Base-by-base conservation (phyloP, 2,329 filamentous ascomycete genomes). In the Penicillium capsulatum region DNA sequence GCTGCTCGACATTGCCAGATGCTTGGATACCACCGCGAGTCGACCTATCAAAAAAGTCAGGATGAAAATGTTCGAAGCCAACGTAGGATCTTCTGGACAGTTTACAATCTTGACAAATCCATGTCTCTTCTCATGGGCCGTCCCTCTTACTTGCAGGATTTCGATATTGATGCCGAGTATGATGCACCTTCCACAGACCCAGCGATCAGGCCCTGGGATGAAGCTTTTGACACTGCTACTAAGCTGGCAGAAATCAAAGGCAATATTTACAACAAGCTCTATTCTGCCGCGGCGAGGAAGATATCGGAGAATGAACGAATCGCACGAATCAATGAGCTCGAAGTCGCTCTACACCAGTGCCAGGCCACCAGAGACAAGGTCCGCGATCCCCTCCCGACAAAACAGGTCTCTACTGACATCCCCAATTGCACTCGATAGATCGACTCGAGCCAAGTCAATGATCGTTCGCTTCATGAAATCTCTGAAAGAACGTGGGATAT, bases 31-130 rank as follows among this genome's bases (percentile, higher is more conserved):
- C 48, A 54, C 30, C 47, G 45, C n/a, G 45, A 47, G 10, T 17
- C 29, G 11, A 50, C 34, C 4, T 50, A 52, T 31, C 41, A 31
- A 20, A 39, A 41, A 7, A 27, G 41, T 7, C 20, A 35, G 4
- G 17, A 22, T 7, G 36, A 20, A 1, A 43, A 45, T 17, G n/a
- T 39, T 11, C 26, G 48, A 8, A 46, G 42, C 17, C 48, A 42
- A 19, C 48, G 51, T 17, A 44, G 48, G 6, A 8, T 54, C 6
- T 56, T 56, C 32, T 56, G 53, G 53, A 43, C 45, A 3, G 34
- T 48, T 8, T 56, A 56, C 17, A 28, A 38, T 13, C 44, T 50
- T 33, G 50, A 55, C 8, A 51, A 50, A 14, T 35, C 44, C 11
- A 35, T 48, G 8, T 53, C 45, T 0, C 34, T 56, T 11, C 30